phyloP scores from a whole-genome alignment of 106 monocot genomes.

The Hemerocallis citrina region DNA sequence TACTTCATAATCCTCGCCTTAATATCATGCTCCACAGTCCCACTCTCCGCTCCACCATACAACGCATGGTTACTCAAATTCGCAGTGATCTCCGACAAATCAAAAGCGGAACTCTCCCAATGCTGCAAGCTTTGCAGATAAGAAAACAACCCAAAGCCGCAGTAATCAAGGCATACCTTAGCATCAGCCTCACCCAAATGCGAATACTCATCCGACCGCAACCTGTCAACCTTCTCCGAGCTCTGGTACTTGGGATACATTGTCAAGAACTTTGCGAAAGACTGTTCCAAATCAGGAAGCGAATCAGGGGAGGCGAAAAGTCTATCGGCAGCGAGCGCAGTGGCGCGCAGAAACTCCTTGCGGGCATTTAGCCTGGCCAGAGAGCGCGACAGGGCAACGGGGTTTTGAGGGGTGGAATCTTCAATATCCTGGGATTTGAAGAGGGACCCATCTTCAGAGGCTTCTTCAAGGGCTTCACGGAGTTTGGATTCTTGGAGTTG shows the following conservation, averaged over 20 bases:
- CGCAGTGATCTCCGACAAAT: conserved; percentile 74
- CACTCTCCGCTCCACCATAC: conserved; percentile 76
- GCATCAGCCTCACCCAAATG: conserved; percentile 49
- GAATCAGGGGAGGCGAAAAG: conserved; percentile 39
- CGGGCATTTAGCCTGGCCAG: conserved; percentile 84
- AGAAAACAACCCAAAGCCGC: conserved; percentile 93
- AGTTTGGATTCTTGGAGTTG: conserved; percentile 60
- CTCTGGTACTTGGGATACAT: conserved; percentile 88
- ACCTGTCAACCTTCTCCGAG: conserved; percentile 50
- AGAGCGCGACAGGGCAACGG: conserved; percentile 49
- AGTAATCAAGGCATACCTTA: conserved; percentile 95
- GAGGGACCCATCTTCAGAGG: conserved; percentile 83
- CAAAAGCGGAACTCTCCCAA: conserved; percentile 76
- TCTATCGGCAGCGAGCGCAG: conserved; percentile 70
- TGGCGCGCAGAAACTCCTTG: conserved; percentile 86
- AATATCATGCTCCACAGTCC: conserved; percentile 83
- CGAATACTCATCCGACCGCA: conserved; percentile 64
- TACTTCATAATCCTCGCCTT: conserved; percentile 80
- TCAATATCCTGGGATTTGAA: conserved; percentile 65
- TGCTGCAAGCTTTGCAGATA: conserved; percentile 54
- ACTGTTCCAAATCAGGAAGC: conserved; percentile 52
- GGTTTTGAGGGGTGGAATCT: not conserved
- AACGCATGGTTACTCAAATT: conserved; percentile 88
- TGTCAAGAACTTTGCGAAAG: conserved; percentile 64
- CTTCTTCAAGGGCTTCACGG: conserved; percentile 87